Evolutionary conservation across 2,329 filamentous ascomycete species (phyloP), one percentile per base, ranked within the genome.

Genomic region (Fonsecaea multimorphosa): DNA sequence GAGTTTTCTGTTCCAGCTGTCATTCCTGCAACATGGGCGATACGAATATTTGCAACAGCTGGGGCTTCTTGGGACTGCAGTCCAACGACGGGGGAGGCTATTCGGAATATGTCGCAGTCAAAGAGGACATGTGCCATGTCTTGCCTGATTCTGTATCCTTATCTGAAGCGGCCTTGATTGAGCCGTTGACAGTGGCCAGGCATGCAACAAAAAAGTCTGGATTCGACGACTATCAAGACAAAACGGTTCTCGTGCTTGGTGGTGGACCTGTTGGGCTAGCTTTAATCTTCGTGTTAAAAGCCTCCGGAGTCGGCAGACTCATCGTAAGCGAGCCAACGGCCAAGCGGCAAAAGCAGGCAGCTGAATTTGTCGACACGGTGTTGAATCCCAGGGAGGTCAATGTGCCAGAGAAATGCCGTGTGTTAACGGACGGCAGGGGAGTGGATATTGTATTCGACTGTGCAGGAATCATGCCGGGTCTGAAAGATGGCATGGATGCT

Each of bases 151-250:
- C 82, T 2, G 72, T 85, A 9, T 81, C 85, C 3, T 72, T 86
- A 14, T 81, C 85, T 36, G 76, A 84, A 31, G 82, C 79, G 75
- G 83, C 83, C 0, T 76, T 86, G 24, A 78, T 85, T 49, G 84
- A 86, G 69, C 84, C 84, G 2, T 76, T 86, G 0, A 78, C 83
- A 3, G 84, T 86, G 1, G 83, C 81, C n/a, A 85, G 82, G 81
- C 84, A 85, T 71, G 83, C 83, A 1, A 81, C 85, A 31, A 81
- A 82, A 51, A 77, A 80, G 55, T 82, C 81, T 34, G 58, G 64
- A 14, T 63, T 61, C n/a, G 59, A 63, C 9, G 82, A 81, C 74
- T 80, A 82, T 67, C 71, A 73, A 3, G 79, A 78, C 32, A 77
- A 83, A 59, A 75, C 78, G 0, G 82, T 79, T 1, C 73, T 86